Percentiles rank a stretch among this genome's conserved stretches.
Conservation (phyloP, 208 protist species). For the Trypanosoma mega region DNA sequence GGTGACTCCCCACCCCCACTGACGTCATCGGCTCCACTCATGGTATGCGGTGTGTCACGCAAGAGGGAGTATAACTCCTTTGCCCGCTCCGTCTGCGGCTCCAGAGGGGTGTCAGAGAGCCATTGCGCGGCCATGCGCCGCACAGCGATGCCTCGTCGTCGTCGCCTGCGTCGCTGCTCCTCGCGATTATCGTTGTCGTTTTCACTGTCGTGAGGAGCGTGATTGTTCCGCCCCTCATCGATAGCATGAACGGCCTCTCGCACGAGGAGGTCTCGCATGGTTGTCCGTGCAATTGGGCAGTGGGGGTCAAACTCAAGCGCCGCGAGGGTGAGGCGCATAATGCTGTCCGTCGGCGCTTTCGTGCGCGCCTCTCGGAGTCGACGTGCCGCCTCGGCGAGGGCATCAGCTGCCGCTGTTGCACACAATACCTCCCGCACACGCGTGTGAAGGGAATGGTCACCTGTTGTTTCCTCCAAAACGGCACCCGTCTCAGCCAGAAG, state of each 20-base stretch:
- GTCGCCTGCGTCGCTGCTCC: too few species aligned
- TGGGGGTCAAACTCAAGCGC: slow-evolving; percentile 54
- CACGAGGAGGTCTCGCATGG: slow-evolving; percentile 32
- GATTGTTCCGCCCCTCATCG: too few species aligned
- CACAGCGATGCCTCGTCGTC: not conserved
- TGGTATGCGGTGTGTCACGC: not conserved
- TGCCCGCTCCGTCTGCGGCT: not conserved
- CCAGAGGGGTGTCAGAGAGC: too few species aligned
- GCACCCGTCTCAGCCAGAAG: slow-evolving; percentile 2
- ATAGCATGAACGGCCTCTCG: slow-evolving; percentile 9
- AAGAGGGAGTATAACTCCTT: not conserved
- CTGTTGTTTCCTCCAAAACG: slow-evolving; percentile 6
- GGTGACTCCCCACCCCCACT: slow-evolving; percentile 16
- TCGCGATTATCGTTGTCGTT: too few species aligned
- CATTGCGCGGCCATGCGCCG: slow-evolving; percentile 6
- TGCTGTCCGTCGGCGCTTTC: slow-evolving; percentile 34
- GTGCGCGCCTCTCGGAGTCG: slow-evolving; percentile 34
- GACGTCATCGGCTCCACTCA: not conserved
- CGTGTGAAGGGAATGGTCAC: slow-evolving; percentile 13
- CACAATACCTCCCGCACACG: slow-evolving; percentile 25
- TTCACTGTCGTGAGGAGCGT: too few species aligned
- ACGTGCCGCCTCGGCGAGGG: slow-evolving; percentile 33
- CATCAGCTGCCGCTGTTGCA: slow-evolving; percentile 26
- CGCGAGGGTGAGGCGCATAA: slow-evolving; percentile 55
- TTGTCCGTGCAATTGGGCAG: slow-evolving; percentile 41